Percentiles rank a stretch among this genome's conserved stretches.
Conservation (phyloP, 1,284 basidiomycete genomes). For the Mycena sp. region DNA sequence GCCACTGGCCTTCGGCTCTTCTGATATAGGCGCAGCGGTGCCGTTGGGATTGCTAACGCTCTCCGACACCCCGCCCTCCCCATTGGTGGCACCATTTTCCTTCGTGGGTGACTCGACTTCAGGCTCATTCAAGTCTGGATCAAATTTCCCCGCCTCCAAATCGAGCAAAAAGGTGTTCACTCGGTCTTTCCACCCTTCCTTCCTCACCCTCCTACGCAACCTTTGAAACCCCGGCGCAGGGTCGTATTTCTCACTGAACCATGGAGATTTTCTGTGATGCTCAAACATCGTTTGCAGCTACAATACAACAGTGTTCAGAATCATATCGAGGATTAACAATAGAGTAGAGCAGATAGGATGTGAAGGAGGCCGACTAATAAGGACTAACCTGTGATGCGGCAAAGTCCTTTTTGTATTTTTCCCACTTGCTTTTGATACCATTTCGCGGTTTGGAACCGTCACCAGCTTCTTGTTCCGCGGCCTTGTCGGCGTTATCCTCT, state of each 20-base stretch:
- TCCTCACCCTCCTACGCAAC: slow-evolving; percentile 79
- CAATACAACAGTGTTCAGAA: slow-evolving; percentile 49
- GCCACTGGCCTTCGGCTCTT: slow-evolving; percentile 56
- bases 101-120: slow-evolving; percentile 59
- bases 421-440: slow-evolving; percentile 83
- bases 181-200: slow-evolving; percentile 83
- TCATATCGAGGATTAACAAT: background rate
- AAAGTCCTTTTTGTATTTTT: slow-evolving; percentile 93
- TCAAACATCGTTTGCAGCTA: slow-evolving; percentile 93
- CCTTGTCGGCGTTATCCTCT: slow-evolving; percentile 83
- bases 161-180: slow-evolving; percentile 79
- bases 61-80: slow-evolving; percentile 46
- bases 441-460: slow-evolving; percentile 83
- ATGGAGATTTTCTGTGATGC: slow-evolving; percentile 89
- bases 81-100: slow-evolving; percentile 48
- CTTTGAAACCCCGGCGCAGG: slow-evolving; percentile 72
- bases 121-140: slow-evolving; percentile 72
- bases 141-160: slow-evolving; percentile 85
- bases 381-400: slow-evolving; percentile 77
- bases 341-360: background rate
- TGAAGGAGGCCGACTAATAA: slow-evolving; percentile 26
- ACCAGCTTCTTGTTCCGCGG: slow-evolving; percentile 80
- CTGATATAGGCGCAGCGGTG: slow-evolving; percentile 45
- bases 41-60: slow-evolving; percentile 38
- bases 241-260: slow-evolving; percentile 96